These are phyloP conservation scores for Golubevia sp. DNA, from an alignment of 1,284 basidiomycete genomes.

Conservation along the genomic window DNA sequence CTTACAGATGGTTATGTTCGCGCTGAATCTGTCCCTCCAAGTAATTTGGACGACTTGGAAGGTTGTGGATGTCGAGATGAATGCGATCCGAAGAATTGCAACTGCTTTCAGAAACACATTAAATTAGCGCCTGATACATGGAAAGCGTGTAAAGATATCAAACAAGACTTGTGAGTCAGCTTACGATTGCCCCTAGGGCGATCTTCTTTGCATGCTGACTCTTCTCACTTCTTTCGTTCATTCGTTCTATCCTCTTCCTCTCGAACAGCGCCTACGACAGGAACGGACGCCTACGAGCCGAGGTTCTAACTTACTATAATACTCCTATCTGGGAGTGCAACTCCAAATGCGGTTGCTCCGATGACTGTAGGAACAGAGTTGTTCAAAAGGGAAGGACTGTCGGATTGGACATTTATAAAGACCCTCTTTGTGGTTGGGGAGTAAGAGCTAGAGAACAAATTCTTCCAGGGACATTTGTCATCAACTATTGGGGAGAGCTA, in stretches of 20 bases:
- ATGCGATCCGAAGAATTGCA: constrained; percentile 34
- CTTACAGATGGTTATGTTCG: constrained; percentile 29
- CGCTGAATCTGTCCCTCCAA: constrained; percentile 12
- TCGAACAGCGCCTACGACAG: constrained; percentile 24
- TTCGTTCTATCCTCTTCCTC: no score
- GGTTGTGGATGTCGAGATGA: constrained; percentile 31
- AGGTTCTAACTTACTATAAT: constrained; percentile 1
- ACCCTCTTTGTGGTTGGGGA: constrained; percentile 72
- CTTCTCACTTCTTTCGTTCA: not conserved
- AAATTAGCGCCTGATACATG: no score
- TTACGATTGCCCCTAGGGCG: not conserved
- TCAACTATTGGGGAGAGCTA: constrained; percentile 83
- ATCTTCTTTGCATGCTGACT: not conserved
- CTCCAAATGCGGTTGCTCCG: constrained; percentile 76
- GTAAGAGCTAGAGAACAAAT: constrained; percentile 63
- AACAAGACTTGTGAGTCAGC: constrained; percentile 9
- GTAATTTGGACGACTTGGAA: not conserved
- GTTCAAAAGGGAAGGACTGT: constrained; percentile 75
- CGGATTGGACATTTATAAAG: constrained; percentile 65
- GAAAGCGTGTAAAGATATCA: no score
- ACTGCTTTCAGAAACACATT: constrained; percentile 19
- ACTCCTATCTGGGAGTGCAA: constrained; percentile 85
- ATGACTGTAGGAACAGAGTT: constrained; percentile 80
- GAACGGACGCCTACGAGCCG: constrained; percentile 11
- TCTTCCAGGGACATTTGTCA: constrained; percentile 73